These are phyloP conservation scores for Pyrenochaeta sp. DNA, from an alignment of 2,329 filamentous ascomycete species.

Conservation along the genomic window DNA sequence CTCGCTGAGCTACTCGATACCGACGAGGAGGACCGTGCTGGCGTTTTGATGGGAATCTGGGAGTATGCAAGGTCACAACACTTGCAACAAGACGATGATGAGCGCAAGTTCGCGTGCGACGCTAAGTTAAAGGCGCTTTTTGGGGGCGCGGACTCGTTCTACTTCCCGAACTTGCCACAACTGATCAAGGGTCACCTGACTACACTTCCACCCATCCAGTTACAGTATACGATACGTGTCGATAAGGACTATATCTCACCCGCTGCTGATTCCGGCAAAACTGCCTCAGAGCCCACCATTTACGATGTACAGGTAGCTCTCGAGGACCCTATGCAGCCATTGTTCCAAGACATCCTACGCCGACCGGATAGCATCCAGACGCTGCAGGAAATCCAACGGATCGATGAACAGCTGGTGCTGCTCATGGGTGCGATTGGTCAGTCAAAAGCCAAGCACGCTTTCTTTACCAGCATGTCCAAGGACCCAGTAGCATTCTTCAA, in stretches of 20 bases:
- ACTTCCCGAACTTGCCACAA: slow-evolving; percentile 85
- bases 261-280: slow-evolving; percentile 74
- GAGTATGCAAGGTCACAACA: slow-evolving; percentile 89
- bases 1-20: slow-evolving; percentile 87
- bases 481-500: slow-evolving; percentile 86
- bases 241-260: slow-evolving; percentile 66
- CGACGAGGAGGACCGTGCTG: slow-evolving; percentile 84
- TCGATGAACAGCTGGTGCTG: slow-evolving; percentile 87
- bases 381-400: slow-evolving; percentile 75
- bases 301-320: slow-evolving; percentile 89
- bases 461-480: slow-evolving; percentile 78
- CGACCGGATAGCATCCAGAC: slow-evolving; percentile 63
- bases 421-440: slow-evolving; percentile 83
- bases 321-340: slow-evolving; percentile 82
- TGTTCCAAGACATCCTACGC: slow-evolving; percentile 60
- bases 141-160: slow-evolving; percentile 73
- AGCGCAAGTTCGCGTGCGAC: slow-evolving; percentile 90
- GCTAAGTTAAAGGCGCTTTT: slow-evolving; percentile 81
- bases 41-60: slow-evolving; percentile 91
- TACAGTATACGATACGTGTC: slow-evolving; percentile 92
- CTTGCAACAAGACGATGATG: slow-evolving; percentile 93
- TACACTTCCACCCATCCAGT: slow-evolving; percentile 80
- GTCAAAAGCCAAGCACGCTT: slow-evolving; percentile 89
- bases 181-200: slow-evolving; percentile 80
- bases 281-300: slow-evolving; percentile 76